Percentiles rank a stretch among this genome's conserved stretches.
These are phyloP conservation scores for Saprolegnia parasitica DNA, from an alignment of 352 stramenopile genomes.

Conservation along the genomic window DNA sequence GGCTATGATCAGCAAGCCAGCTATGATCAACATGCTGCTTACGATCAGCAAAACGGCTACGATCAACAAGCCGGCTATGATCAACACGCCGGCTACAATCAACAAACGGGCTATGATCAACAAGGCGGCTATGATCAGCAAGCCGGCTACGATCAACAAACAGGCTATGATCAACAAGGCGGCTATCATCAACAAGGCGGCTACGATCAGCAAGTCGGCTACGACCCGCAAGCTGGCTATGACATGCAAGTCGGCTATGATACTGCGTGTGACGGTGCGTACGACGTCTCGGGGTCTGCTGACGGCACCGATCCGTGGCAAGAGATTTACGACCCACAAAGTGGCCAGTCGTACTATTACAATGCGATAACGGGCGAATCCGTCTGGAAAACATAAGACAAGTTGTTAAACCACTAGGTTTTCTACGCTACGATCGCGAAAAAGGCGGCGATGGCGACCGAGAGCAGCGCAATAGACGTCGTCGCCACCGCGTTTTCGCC, in stretches of 20 bases:
- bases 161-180: too few relatives aligned
- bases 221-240: background rate
- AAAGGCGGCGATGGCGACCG: background rate
- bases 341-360: conserved; percentile 22
- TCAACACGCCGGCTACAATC: too few relatives aligned
- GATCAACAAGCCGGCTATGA: too few relatives aligned
- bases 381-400: conserved; percentile 19
- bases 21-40: too few relatives aligned
- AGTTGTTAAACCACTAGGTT: background rate
- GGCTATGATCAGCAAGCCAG: too few relatives aligned
- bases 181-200: too few relatives aligned
- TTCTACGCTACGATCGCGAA: background rate
- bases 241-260: background rate
- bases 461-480: background rate
- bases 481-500: background rate
- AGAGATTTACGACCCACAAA: conserved; percentile 11
- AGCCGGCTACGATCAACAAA: background rate
- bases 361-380: conserved; percentile 24
- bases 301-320: conserved; percentile 11
- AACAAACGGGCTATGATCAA: too few relatives aligned
- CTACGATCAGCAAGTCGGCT: background rate
- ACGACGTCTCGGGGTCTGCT: background rate
- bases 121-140: too few relatives aligned
- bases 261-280: too few relatives aligned
- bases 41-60: too few relatives aligned